These are phyloP conservation scores for Colletotrichum destructivum DNA, from an alignment of 2,329 filamentous ascomycete species.

Conservation along the genomic window DNA sequence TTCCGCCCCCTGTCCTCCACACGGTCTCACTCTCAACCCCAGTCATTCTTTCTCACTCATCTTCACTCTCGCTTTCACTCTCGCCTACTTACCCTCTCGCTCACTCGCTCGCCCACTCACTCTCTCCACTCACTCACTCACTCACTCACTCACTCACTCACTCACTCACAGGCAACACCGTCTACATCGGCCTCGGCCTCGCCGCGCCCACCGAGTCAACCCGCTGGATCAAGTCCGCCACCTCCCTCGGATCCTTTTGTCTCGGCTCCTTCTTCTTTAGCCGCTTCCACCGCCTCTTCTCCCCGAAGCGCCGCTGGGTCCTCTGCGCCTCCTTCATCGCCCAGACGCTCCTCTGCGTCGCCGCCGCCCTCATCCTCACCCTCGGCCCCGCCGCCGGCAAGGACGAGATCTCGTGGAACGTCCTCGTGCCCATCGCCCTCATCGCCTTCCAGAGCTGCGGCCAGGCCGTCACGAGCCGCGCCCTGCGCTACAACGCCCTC, in stretches of 20 bases:
- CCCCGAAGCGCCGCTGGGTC: conserved; percentile 75
- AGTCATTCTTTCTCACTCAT: no score
- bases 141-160: no score
- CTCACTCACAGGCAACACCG: conserved; percentile 74
- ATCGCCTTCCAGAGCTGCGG: conserved; percentile 85
- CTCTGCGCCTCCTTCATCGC: conserved; percentile 71
- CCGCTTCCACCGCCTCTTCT: conserved; percentile 75
- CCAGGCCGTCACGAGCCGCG: conserved; percentile 82
- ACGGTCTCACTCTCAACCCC: not conserved
- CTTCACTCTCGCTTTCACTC: no score
- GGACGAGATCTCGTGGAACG: conserved; percentile 69
- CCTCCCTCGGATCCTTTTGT: conserved; percentile 80
- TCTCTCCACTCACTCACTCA: not conserved
- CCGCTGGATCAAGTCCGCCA: conserved; percentile 80
- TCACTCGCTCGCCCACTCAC: not conserved
- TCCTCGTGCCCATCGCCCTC: conserved; percentile 77
- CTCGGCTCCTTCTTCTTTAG: conserved; percentile 80
- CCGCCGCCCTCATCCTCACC: conserved; percentile 60
- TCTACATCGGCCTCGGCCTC: conserved; percentile 84
- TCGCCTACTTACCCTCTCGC: no score
- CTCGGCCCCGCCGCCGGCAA: conserved; percentile 58
- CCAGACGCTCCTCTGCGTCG: conserved; percentile 66
- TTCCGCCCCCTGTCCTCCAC: not conserved
- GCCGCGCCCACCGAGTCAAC: conserved; percentile 67
- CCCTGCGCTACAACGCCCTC: conserved; percentile 77